Evolutionary conservation across 2,329 filamentous ascomycete species (phyloP), one percentile per base, ranked within the genome.

Genomic region (Colletotrichum sp.): DNA sequence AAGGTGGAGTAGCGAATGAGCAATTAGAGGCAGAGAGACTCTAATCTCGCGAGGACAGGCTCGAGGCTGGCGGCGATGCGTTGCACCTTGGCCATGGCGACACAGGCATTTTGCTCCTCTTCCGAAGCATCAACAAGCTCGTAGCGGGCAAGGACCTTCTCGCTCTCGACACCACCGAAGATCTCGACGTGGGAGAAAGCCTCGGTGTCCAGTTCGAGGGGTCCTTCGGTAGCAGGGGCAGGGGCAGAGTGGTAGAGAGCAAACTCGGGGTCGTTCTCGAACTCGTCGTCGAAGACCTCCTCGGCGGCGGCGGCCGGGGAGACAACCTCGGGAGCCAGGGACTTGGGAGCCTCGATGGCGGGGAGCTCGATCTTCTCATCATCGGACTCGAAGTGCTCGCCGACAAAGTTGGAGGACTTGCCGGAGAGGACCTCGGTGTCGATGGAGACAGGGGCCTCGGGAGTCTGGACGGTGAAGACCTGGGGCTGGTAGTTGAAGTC

Each of bases 391-490:
- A 87, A 85, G n/a, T 81, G 80, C 80, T 84, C 85, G 69, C 87
- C 87, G 10, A 90, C 85, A 69, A 90, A 87, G 82, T 88, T 89
- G 55, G 89, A 90, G 0, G 89, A 85, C 89, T 97, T 97, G 80
- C 94, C 94, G 6, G 93, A 93, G n/a, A 97, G 87, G 28, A 89
- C 81, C 28, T 90, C 88, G 7, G 90, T 85, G 81, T 93, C 87
- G 78, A 96, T 89, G 28, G 85, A 81, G 59, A 87, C 84, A 7
- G 93, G 93, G 30, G 93, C 87, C 78, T 93, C 90, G 3, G 93
- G 93, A 3, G 94, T 90, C 77, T 94, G 92, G n/a, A 96, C 91
- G 65, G 95, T 91, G 80, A 94, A 97, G 64, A 94, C 92, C 81
- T 92, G 92, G 28, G 93, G 92, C 81, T 94, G 92, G 83, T 91